A percentile compares a stretch with the other conserved stretches of the same genome.
Evolutionary conservation across 23 red algal species (phyloP).

Genomic region (Gracilariopsis chorda): DNA sequence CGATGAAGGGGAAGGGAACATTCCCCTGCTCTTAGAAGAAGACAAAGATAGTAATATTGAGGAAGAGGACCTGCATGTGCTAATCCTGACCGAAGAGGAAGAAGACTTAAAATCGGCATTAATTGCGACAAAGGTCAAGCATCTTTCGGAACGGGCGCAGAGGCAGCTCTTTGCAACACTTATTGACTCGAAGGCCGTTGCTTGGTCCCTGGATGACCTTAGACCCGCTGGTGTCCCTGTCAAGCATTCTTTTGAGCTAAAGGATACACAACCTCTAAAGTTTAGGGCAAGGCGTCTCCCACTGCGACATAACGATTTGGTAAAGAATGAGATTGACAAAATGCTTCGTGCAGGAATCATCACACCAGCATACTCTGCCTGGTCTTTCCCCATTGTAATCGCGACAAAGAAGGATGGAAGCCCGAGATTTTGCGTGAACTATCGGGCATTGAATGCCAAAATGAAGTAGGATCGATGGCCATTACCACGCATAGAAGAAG

Average conservation of each 20-base stretch:
- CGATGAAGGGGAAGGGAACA: too few species aligned
- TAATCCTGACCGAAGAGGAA: too few species aligned
- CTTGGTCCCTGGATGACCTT: not conserved
- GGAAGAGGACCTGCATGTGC: too few species aligned
- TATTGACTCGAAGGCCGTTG: not conserved
- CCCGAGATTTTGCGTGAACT: too few species aligned
- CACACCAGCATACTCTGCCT: not conserved
- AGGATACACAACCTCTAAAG: not conserved
- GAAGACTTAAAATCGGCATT: not conserved
- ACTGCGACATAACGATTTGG: not conserved
- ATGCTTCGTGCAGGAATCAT: not conserved
- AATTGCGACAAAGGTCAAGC: not conserved
- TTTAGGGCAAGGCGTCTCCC: not conserved
- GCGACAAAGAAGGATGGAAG: slow-evolving; percentile 51
- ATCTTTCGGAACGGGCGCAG: not conserved
- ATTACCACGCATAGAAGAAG: too few species aligned
- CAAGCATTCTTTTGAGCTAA: slow-evolving; percentile 10
- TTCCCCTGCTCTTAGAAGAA: too few species aligned
- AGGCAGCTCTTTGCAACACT: not conserved
- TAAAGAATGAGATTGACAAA: not conserved
- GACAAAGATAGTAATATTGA: too few species aligned
- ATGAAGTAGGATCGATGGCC: too few species aligned
- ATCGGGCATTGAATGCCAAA: too few species aligned
- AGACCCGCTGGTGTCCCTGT: not conserved
- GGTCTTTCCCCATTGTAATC: slow-evolving; percentile 39